Evolutionary conservation across 179 eudicot species (phyloP), one percentile per base, ranked within the genome.

Genomic region (Nepenthes alata): DNA sequence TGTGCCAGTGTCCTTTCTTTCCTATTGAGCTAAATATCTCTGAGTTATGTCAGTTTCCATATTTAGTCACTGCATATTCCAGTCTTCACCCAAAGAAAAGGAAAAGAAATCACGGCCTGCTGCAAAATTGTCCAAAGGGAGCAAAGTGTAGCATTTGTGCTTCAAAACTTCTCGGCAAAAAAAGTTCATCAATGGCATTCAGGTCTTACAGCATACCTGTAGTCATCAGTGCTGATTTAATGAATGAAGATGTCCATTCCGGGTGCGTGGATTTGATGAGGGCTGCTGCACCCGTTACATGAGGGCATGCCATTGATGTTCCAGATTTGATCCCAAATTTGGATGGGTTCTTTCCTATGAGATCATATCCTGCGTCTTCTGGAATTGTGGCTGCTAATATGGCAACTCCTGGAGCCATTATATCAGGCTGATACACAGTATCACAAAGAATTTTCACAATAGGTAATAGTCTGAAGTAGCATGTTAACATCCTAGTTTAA

Each of bases 301-400:
- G 97, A 53, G 97, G 97, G 61, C 90, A 83, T 61, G 97, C 94
- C 97, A 91, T 88, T 61, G 97, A 91, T 48, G 97, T 91, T 61
- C 97, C 97, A 1, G 97, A 91, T 67, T 70, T 69, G 61, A 78
- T 56, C 36, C 72, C 77, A 47, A 72, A 78, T 37, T 68, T 57
- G 6, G 87, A 74, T 6, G 74, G 62, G 56, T 69, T 62, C 38
- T 56, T 67, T 25, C 80, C 75, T 0, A 56, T 47, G 55, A 74
- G 72, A 35, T 59, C 61, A 11, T 73, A 57, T 11, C 68, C 62
- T 53, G 71, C 52, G 15, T 74, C 76, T 65, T 85, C 91, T 62
- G 86, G 91, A 59, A 80, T 78, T 70, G 81, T 77, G 60, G 97
- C 94, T 48, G 91, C 97, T 64, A 90, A 71, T 75, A 90, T 83